Evolutionary conservation across 306 rosid genomes (phyloP).

Genomic region (Trifolium fragiferum): DNA sequence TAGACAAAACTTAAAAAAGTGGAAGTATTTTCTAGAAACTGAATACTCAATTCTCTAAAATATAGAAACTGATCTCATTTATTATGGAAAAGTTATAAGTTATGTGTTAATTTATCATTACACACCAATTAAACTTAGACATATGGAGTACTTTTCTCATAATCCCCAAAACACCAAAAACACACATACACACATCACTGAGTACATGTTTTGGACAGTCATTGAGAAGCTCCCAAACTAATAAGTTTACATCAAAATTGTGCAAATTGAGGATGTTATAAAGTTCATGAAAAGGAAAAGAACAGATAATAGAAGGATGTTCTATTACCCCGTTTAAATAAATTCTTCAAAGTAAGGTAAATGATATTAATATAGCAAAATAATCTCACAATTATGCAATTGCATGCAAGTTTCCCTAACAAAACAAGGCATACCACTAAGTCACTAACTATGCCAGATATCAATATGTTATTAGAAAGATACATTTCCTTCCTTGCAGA

Average conservation of each 20-base stretch:
- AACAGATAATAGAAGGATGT: background rate
- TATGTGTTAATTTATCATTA: too few relatives aligned
- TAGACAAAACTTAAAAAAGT: too few relatives aligned
- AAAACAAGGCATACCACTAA: constrained; percentile 32
- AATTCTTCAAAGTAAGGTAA: constrained; percentile 20
- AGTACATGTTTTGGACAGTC: background rate
- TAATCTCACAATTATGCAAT: constrained; percentile 12
- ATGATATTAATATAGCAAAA: constrained; percentile 26
- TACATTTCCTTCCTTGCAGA: constrained; percentile 15
- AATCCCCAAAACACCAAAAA: background rate
- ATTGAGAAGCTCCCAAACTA: background rate
- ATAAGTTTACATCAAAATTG: background rate
- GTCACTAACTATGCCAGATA: constrained; percentile 18
- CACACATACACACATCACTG: background rate
- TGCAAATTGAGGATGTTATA: background rate
- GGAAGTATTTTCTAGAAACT: too few relatives aligned
- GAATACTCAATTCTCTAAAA: too few relatives aligned
- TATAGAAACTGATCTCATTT: too few relatives aligned
- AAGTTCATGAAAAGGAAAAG: background rate
- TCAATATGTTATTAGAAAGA: constrained; percentile 15
- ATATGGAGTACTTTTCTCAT: background rate
- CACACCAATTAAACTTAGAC: too few relatives aligned
- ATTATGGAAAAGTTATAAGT: too few relatives aligned
- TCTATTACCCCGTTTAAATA: constrained; percentile 2
- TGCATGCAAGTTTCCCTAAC: constrained; percentile 31